These are phyloP conservation scores for Fennellomyces sp. DNA, from an alignment of 371 early-diverging fungal genomes.

Conservation along the genomic window DNA sequence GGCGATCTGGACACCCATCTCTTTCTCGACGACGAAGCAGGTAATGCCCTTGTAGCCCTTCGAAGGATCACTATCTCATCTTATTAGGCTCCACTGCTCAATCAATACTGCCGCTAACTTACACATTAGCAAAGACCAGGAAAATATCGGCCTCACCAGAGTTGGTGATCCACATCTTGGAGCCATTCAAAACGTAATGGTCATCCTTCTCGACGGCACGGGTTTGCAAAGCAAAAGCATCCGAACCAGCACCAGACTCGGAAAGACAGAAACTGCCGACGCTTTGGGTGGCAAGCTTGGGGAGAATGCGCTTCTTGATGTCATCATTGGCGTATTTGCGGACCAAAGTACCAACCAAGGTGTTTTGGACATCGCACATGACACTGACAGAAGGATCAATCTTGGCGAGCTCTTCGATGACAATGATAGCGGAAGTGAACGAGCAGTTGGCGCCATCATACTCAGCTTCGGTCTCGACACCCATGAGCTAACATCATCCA, in stretches of 20 bases:
- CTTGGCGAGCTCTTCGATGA: conserved; percentile 96
- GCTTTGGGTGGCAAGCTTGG: conserved; percentile 78
- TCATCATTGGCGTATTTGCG: conserved; percentile 79
- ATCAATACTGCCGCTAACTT: conserved; percentile 22
- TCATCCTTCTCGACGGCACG: conserved; percentile 89
- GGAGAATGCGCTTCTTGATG: conserved; percentile 83
- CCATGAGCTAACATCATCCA: conserved; percentile 85
- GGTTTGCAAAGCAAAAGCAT: conserved; percentile 96
- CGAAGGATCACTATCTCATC: conserved; percentile 72
- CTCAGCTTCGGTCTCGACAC: conserved; percentile 87
- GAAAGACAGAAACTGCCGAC: conserved; percentile 96
- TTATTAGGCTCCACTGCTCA: conserved; percentile 56
- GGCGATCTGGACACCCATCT: conserved; percentile 91
- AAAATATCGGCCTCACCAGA: conserved; percentile 93
- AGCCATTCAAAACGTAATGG: conserved; percentile 90
- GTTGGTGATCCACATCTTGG: conserved; percentile 95
- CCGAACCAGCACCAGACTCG: conserved; percentile 92
- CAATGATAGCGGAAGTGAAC: conserved; percentile 92
- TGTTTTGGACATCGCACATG: conserved; percentile 97
- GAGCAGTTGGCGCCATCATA: conserved; percentile 87
- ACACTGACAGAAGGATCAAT: conserved; percentile 94
- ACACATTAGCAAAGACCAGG: conserved; percentile 96
- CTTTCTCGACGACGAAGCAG: conserved; percentile 95
- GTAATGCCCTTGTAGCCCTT: conserved; percentile 98
- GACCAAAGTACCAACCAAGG: conserved; percentile 95